These are phyloP conservation scores for Lachnellula suecica DNA, from an alignment of 2,329 filamentous ascomycete genomes.

Conservation along the genomic window DNA sequence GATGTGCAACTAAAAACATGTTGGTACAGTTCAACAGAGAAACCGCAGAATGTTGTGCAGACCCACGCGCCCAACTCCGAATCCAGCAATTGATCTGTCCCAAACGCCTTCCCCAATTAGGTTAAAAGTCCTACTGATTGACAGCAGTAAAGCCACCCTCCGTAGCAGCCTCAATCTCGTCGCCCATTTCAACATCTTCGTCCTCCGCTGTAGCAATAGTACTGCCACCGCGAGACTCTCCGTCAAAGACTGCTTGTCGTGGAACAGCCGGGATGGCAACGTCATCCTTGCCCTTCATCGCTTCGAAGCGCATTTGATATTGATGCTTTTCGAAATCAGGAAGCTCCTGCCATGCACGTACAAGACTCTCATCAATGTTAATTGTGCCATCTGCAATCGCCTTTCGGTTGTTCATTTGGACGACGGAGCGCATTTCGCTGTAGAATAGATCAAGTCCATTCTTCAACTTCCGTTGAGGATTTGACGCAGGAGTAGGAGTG, in stretches of 20 bases:
- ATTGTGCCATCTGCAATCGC: constrained; percentile 26
- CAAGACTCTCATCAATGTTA: constrained; percentile 29
- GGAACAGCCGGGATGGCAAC: constrained; percentile 21
- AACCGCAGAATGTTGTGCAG: background rate
- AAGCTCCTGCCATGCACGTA: constrained; percentile 28
- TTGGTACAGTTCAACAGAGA: background rate
- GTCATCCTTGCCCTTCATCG: constrained; percentile 28
- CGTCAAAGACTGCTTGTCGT: constrained; percentile 17
- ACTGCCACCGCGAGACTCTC: constrained; percentile 10
- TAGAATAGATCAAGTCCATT: constrained; percentile 32
- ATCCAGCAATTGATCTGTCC: background rate
- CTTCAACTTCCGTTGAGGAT: constrained; percentile 15
- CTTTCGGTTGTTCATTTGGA: constrained; percentile 23
- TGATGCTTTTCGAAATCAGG: constrained; percentile 19
- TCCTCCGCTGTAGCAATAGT: constrained; percentile 24
- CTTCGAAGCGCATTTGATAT: constrained; percentile 26
- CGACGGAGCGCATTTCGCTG: constrained; percentile 24
- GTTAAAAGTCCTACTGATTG: constrained; percentile 18
- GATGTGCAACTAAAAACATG: background rate
- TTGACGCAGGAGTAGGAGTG: background rate
- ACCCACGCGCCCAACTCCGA: background rate
- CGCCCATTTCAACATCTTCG: constrained; percentile 34
- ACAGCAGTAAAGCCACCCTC: constrained; percentile 31
- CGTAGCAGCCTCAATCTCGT: constrained; percentile 31
- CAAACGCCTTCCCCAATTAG: background rate